phyloP scores from a whole-genome alignment of 1,284 basidiomycete species.

The Puccinia hordei region DNA sequence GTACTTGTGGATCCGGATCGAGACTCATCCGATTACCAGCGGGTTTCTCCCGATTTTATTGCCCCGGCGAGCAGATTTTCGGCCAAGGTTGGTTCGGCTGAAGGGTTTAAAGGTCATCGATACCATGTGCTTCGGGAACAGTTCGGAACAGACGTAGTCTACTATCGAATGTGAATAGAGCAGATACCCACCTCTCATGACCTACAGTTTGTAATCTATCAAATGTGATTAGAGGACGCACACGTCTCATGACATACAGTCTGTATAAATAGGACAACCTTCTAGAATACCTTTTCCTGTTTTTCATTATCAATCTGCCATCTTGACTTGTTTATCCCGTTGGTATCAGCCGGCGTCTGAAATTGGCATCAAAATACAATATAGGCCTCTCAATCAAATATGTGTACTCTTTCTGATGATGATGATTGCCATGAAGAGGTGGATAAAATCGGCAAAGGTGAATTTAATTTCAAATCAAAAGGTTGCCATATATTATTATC shows the following conservation, averaged over 20 bases:
- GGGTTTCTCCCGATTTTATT: conserved; percentile 17
- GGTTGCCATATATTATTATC: too few relatives aligned
- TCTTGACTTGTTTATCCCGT: neutral
- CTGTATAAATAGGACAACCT: neutral
- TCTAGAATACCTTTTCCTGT: neutral
- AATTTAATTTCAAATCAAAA: too few relatives aligned
- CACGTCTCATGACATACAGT: neutral
- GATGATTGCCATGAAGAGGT: neutral
- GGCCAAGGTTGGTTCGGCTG: conserved; percentile 16
- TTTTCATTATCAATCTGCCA: neutral
- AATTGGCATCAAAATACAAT: neutral
- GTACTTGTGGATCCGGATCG: conserved; percentile 34
- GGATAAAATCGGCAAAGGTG: neutral
- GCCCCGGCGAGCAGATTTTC: conserved; percentile 46
- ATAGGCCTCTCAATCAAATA: neutral
- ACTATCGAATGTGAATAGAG: conserved; percentile 45
- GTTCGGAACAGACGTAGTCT: conserved; percentile 50
- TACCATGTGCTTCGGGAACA: conserved; percentile 51
- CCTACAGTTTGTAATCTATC: conserved; percentile 31
- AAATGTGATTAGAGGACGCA: conserved; percentile 12
- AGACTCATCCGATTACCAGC: conserved; percentile 36
- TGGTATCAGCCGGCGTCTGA: neutral
- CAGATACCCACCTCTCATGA: neutral
- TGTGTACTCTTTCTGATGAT: neutral
- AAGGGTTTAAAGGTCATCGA: conserved; percentile 52